phyloP scores from a whole-genome alignment of 2,329 filamentous ascomycete genomes.

The Alternaria brassicae region DNA sequence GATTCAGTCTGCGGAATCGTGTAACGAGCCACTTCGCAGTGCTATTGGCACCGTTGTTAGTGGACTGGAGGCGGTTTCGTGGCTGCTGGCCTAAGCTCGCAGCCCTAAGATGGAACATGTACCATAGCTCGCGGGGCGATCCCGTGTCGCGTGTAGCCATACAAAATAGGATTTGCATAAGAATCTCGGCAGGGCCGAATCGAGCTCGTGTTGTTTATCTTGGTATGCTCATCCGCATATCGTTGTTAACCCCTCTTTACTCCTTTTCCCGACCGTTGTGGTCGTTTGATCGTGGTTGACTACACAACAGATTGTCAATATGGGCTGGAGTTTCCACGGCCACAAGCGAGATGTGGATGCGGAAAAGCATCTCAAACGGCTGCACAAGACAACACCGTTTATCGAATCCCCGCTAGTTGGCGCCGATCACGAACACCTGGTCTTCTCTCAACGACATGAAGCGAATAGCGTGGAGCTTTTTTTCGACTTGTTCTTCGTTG shows the following conservation, averaged over 20 bases:
- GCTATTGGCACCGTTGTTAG: conserved; percentile 14
- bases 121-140: conserved; percentile 3
- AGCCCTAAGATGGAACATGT: conserved; percentile 7
- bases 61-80: conserved; percentile 1
- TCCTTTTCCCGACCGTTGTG: background rate
- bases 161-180: conserved; percentile 12
- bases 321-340: conserved; percentile 46
- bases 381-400: conserved; percentile 45
- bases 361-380: conserved; percentile 46
- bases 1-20: conserved; percentile 10
- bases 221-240: conserved; percentile 1
- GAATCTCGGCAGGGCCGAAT: conserved; percentile 1
- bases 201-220: background rate
- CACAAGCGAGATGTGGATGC: conserved; percentile 38
- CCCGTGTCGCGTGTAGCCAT: conserved; percentile 5
- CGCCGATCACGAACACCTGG: conserved; percentile 45
- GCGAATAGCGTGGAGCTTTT: conserved; percentile 51
- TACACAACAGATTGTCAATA: conserved; percentile 12
- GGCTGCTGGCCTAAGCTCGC: background rate
- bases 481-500: conserved; percentile 44
- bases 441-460: conserved; percentile 50
- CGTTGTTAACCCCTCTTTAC: background rate
- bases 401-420: conserved; percentile 47
- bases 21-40: conserved; percentile 19
- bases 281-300: background rate